These are phyloP conservation scores for Hylodesmum podocarpum DNA, from an alignment of 306 rosid species.

Conservation along the genomic window DNA sequence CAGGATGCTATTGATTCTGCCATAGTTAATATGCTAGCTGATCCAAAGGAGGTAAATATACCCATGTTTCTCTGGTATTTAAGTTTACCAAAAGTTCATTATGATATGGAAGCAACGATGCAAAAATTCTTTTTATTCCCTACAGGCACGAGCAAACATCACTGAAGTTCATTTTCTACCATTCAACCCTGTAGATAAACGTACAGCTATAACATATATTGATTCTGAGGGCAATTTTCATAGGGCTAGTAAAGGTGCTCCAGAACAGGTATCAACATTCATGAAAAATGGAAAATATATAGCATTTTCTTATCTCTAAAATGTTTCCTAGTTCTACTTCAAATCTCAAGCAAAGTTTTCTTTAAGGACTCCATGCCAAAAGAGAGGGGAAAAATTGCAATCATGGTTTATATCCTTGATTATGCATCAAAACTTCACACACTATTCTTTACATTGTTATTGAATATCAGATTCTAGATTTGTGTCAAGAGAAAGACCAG, in stretches of 20 bases:
- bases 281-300: neutral
- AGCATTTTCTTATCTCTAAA: conserved; percentile 2
- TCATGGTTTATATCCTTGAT: neutral
- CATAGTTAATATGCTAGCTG: conserved; percentile 74
- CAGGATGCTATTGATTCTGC: conserved; percentile 91
- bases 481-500: conserved; percentile 65
- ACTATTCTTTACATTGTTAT: neutral
- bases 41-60: conserved; percentile 73
- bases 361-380: conserved; percentile 7
- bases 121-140: neutral
- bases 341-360: conserved; percentile 11
- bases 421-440: conserved; percentile 35
- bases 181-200: conserved; percentile 89
- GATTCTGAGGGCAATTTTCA: conserved; percentile 68
- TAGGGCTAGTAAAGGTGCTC: conserved; percentile 90
- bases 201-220: conserved; percentile 80
- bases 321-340: conserved; percentile 4
- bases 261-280: conserved; percentile 67
- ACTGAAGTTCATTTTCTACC: conserved; percentile 88
- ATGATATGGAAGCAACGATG: conserved; percentile 12
- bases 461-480: conserved; percentile 60
- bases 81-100: conserved; percentile 5
- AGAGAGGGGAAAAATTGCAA: neutral
- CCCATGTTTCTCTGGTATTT: neutral
- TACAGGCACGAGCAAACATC: conserved; percentile 76